Base-by-base conservation (phyloP, 2,329 filamentous ascomycete species). In the Cytospora piceicola region DNA sequence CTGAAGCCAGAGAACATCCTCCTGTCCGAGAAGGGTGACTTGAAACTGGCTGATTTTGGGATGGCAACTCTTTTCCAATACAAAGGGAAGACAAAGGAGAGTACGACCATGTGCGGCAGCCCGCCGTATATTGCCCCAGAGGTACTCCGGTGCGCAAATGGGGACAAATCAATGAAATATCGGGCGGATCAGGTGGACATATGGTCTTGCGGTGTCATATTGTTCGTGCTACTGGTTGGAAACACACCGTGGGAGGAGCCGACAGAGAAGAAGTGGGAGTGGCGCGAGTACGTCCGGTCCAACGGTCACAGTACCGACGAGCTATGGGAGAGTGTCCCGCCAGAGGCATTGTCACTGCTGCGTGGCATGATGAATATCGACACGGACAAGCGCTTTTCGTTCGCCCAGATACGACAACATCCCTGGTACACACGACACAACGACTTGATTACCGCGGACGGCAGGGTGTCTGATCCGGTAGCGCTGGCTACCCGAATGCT, bases 221-320 rank as follows among this genome's bases (percentile, higher is more conserved):
- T 99, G 4, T 99, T 99, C 74, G 95, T 98, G 42, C 82, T 99
- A 4, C 82, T 99, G 4, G 93, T 96, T 1, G 95, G 95, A 12
- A 99, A 99, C 75, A 99, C 95, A 2, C 95, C 95, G 0, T 99
- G 95, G 95, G 95, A 98, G 73, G 92, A 95, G 74, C 95, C 95
- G 0, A 94, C 93, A 3, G 80, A 85, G 42, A 84, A 88, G 65
- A 97, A 93, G 75, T 96, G 92, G 82, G 95, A 99, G 78, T 99
- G 91, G 71, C 87, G 91, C 72, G 93, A 97, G 77, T 99, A 96
- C 75, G 82, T 91, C 51, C 86, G 87, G 66, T 92, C 88, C 1
- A 89, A 90, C 61, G 92, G 93, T n/a, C 88, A 89, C 69, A 94
- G 92, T 69, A 86, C 86, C 2, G 95, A 99, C 75, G 89, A 92